Conservation (phyloP, 2,329 filamentous ascomycete genomes). For the Claviceps pusilla region DNA sequence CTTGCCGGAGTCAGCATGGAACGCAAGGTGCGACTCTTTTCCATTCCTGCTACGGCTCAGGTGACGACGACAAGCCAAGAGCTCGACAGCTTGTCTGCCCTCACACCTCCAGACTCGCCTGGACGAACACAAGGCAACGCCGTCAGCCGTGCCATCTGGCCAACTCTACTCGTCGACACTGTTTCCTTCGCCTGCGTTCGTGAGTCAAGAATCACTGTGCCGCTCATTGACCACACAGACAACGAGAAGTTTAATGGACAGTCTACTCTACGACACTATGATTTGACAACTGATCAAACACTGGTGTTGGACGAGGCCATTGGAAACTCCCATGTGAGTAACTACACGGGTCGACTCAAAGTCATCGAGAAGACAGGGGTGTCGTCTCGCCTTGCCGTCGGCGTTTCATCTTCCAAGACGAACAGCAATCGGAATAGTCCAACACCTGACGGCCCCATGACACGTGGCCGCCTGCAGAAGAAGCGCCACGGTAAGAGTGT, state of each 20-base stretch:
- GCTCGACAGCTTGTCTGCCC: conserved; percentile 21
- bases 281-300: conserved; percentile 56
- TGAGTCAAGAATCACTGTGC: conserved; percentile 12
- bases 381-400: conserved; percentile 12
- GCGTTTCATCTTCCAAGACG: conserved; percentile 15
- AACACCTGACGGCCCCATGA: conserved; percentile 43
- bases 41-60: conserved; percentile 34
- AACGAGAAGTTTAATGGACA: conserved; percentile 67
- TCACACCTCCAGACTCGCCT: conserved; percentile 28
- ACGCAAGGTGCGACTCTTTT: conserved; percentile 67
- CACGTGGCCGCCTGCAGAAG: conserved; percentile 55
- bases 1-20: conserved; percentile 50
- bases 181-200: conserved; percentile 35
- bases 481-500: conserved; percentile 54
- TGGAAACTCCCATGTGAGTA: conserved; percentile 43
- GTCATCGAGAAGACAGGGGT: conserved; percentile 23
- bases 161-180: conserved; percentile 29
- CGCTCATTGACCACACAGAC: conserved; percentile 47
- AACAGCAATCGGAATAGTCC: conserved; percentile 56
- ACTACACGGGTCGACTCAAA: conserved; percentile 21
- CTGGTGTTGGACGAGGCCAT: conserved; percentile 74
- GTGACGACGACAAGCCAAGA: conserved; percentile 15
- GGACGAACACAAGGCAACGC: conserved; percentile 12
- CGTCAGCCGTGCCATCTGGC: conserved; percentile 21
- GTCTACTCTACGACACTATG: conserved; percentile 48